These are phyloP conservation scores for Nannochloris sp. DNA, from an alignment of 139 green algal genomes.

Conservation along the genomic window DNA sequence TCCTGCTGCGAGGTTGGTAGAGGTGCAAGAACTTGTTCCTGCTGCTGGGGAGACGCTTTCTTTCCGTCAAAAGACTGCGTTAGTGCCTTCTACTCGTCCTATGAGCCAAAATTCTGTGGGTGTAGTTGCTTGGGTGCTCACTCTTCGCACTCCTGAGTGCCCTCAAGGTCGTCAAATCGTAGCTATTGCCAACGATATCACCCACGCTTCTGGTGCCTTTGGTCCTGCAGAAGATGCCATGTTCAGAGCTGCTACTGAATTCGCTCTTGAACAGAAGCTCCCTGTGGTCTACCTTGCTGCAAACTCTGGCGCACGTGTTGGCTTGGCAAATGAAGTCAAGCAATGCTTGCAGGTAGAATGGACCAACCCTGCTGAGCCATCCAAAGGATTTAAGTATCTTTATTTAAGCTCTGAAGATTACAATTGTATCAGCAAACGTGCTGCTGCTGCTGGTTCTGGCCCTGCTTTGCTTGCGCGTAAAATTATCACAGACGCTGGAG, in stretches of 20 bases:
- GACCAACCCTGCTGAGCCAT: conserved; percentile 54
- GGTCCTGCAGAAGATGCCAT: conserved; percentile 82
- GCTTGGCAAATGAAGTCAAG: conserved; percentile 85
- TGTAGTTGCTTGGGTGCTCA: conserved; percentile 88
- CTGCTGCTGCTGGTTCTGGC: not conserved
- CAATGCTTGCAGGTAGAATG: conserved; percentile 70
- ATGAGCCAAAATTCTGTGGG: conserved; percentile 74
- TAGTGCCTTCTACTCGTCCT: conserved; percentile 14
- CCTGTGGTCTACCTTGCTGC: conserved; percentile 94
- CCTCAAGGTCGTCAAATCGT: conserved; percentile 70
- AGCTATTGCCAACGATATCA: conserved; percentile 96
- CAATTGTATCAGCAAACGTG: conserved; percentile 17
- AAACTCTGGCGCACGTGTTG: conserved; percentile 89
- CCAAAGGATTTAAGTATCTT: conserved; percentile 84
- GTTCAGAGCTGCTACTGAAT: conserved; percentile 76
- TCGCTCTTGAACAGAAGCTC: conserved; percentile 66
- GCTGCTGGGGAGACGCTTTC: not conserved
- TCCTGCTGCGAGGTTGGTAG: conserved; percentile 54
- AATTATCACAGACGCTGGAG: conserved; percentile 12
- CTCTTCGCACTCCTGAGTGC: conserved; percentile 82
- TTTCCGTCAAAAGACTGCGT: not conserved
- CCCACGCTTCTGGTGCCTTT: conserved; percentile 83
- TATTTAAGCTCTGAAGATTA: conserved; percentile 88
- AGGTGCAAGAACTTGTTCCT: conserved; percentile 67
- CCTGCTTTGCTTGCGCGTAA: conserved; percentile 10